Base-by-base conservation (phyloP, 2,329 filamentous ascomycete genomes). In the Penicillium brevicompactum region DNA sequence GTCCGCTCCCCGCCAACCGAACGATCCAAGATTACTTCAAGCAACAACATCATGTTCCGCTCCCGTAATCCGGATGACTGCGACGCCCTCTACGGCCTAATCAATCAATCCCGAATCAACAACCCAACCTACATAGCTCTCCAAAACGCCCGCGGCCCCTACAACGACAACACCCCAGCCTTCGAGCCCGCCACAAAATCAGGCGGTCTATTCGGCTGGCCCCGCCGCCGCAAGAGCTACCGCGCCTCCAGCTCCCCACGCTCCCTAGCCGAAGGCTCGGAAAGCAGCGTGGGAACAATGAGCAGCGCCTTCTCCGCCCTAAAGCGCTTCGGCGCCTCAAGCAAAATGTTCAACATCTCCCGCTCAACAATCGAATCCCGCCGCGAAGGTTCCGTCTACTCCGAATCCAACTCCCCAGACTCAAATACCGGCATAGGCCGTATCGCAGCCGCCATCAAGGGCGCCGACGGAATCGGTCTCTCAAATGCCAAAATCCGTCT, bases 11-110 rank as follows among this genome's bases (percentile, higher is more conserved):
- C 91, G 1, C 89, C 92, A 24, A 89, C 89, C 6, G 71, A 81
- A 32, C 85, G 89, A 59, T 92, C 89, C 5, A 84, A 85, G 64
- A 82, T 96, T 53, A 83, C 81, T 56, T 83, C 76, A 68, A 83
- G 87, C 48, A 87, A 87, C 65, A 94, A 95, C 70, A 90, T 96
- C 76, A 93, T 95, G 80, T 94, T 97, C 82, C 88, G 94, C 41
- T 91, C 91, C 46, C 81, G 87, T 41, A 90, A 84, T 45, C 82
- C 86, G 2, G 82, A 86, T 42, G 93, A 97, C 58, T 95, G 92
- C 68, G 87, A 89, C 61, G 82, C 84, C 34, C 81, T 99, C 4
- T 99, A 97, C 74, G 84, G 84, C 67, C 84, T 93, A 42, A 92
- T 97, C 58, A 95, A 97, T 73, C 84, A 89, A 57, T 87, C 92